Base-by-base conservation (phyloP, 371 early-diverging fungal species). In the Mycotypha africana region DNA sequence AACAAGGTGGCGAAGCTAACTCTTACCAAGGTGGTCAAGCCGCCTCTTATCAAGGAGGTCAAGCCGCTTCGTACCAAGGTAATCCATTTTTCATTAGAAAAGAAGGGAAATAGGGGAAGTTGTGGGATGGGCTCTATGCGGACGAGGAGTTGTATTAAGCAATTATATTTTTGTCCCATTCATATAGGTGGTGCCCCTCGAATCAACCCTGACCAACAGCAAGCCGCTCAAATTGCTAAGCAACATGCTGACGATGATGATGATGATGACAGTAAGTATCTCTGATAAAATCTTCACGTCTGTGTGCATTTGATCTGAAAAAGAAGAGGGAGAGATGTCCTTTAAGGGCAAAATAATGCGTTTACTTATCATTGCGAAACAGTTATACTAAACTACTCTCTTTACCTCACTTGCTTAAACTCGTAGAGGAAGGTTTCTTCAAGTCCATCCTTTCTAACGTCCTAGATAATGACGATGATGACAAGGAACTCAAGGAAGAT, bases 151-250 rank as follows among this genome's bases (percentile, higher is more conserved):
- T 28, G 12, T 12, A 6, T 8, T 28, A 28, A 28, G 30, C 30
- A 8, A 28, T 12, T 28, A 8, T 12, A 28, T 12, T 12, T 28
- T 12, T 28, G 8, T 28, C 30, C n/a, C n/a, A 33, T 14, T 14
- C 15, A 33, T 14, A n/a, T 15, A 11, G 34, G 34, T 15, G 34
- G 34, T 11, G 15, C 9, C n/a, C 4, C 7, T 33, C 34, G 15
- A n/a, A 9, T 14, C 9, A 33, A 28, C 28, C 11, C 5, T 28
- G 28, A 11, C 28, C 45, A 53, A 39, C 49, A 52, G 26, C 62
- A 60, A 38, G 53, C 58, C 33, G 49, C 63, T 33, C 49, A 56
- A 33, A 55, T 53, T 32, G 70, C 70, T 25, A 35, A 58, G 11
- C 65, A 57, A 45, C 62, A 70, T 16, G 51, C 45, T 32, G 33